Evolutionary conservation across 2,329 filamentous ascomycete species (phyloP).

Genomic region (Colletotrichum sp.): DNA sequence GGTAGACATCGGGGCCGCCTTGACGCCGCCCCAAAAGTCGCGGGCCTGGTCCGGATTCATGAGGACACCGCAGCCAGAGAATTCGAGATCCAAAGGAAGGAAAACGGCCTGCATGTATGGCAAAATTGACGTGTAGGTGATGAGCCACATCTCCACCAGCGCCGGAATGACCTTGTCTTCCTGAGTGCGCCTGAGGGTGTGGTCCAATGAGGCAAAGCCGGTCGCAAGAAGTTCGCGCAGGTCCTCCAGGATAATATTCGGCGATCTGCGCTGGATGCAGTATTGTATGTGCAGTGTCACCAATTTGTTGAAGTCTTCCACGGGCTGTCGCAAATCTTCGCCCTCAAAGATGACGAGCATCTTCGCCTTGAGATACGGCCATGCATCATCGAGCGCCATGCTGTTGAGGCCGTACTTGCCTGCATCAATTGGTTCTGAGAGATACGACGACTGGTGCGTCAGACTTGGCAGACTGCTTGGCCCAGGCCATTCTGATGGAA

Average conservation of each 20-base stretch:
- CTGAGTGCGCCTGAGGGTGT: slow-evolving; percentile 76
- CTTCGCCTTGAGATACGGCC: slow-evolving; percentile 79
- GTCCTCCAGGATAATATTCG: slow-evolving; percentile 76
- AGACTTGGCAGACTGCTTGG: slow-evolving; percentile 56
- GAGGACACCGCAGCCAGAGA: slow-evolving; percentile 81
- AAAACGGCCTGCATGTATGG: slow-evolving; percentile 97
- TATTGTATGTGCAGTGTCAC: slow-evolving; percentile 81
- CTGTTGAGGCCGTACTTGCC: slow-evolving; percentile 68
- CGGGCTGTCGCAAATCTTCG: slow-evolving; percentile 78
- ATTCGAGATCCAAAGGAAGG: slow-evolving; percentile 89
- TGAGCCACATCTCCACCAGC: slow-evolving; percentile 91
- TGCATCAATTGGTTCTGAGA: slow-evolving; percentile 58
- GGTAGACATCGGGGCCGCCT: slow-evolving; percentile 40
- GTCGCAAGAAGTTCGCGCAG: slow-evolving; percentile 76
- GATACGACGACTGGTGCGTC: slow-evolving; percentile 48
- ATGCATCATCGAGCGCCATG: slow-evolving; percentile 79
- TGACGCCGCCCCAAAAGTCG: slow-evolving; percentile 86
- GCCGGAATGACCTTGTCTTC: slow-evolving; percentile 91
- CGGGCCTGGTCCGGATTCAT: slow-evolving; percentile 80
- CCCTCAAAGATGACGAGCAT: slow-evolving; percentile 81
- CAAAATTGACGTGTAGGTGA: slow-evolving; percentile 87
- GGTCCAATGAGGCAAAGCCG: slow-evolving; percentile 86
- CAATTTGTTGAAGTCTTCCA: slow-evolving; percentile 83
- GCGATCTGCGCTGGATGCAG: slow-evolving; percentile 75
- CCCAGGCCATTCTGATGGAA: slow-evolving; percentile 56